Evolutionary conservation across 164 flowering plant species (phyloP).

Genomic region (Malania oleifera): DNA sequence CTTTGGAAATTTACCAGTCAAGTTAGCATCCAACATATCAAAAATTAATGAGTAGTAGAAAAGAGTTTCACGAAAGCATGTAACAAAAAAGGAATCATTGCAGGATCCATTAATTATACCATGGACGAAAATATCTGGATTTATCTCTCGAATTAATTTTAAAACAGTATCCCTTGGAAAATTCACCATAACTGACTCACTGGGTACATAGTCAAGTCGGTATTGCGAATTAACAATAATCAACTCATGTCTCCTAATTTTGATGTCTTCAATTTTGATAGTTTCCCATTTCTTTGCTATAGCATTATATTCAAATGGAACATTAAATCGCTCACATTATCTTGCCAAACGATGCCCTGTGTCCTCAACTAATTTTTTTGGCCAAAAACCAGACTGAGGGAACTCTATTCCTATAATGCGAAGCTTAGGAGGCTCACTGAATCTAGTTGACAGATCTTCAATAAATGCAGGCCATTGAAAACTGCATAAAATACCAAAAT

Average conservation of each 20-base stretch:
- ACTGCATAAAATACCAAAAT: too few species aligned
- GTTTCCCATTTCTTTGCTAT: conserved; percentile 59
- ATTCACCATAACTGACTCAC: conserved; percentile 38
- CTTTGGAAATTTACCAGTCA: conserved; percentile 25
- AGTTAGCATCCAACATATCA: conserved; percentile 36
- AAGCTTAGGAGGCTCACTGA: conserved; percentile 50
- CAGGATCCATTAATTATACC: conserved; percentile 39
- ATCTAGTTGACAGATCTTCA: conserved; percentile 25
- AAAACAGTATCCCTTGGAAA: conserved; percentile 44
- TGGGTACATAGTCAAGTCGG: conserved; percentile 36
- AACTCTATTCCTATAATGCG: conserved; percentile 58
- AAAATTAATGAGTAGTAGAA: conserved; percentile 47
- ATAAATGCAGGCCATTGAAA: conserved; percentile 30
- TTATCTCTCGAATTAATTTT: conserved; percentile 33
- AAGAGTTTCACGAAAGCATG: conserved; percentile 51
- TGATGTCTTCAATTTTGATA: conserved; percentile 39
- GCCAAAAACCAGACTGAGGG: conserved; percentile 55
- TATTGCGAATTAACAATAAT: conserved; percentile 38
- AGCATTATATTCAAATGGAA: conserved; percentile 54
- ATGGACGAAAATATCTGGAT: conserved; percentile 44
- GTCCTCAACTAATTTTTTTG: conserved; percentile 39
- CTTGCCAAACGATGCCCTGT: conserved; percentile 46
- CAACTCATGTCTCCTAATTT: conserved; percentile 27
- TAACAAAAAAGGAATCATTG: conserved; percentile 47
- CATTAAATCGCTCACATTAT: conserved; percentile 46